Conservation (phyloP, 169 alveolate species). For the Plasmodium gaboni region DNA sequence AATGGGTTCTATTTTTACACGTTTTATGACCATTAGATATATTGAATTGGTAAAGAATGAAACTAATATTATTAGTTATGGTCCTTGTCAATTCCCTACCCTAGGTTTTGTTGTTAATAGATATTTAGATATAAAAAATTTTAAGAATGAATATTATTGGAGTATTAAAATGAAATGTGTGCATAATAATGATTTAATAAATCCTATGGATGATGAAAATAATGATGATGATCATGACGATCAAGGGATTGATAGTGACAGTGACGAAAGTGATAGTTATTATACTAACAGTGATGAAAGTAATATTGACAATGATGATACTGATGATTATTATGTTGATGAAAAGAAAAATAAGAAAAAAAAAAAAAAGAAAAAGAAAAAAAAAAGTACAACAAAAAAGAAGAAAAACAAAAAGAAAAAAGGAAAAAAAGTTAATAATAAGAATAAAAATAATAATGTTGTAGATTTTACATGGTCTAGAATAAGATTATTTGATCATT, state of each 20-base stretch:
- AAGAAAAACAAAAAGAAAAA: neutral
- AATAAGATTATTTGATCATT: slow-evolving; percentile 65
- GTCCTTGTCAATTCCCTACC: slow-evolving; percentile 99
- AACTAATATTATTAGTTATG: slow-evolving; percentile 92
- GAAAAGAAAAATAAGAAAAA: neutral
- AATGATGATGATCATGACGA: slow-evolving; percentile 6
- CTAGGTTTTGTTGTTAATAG: slow-evolving; percentile 98
- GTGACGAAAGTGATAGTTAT: slow-evolving; percentile 10
- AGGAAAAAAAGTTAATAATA: slow-evolving; percentile 9
- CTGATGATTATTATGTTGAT: too few relatives aligned
- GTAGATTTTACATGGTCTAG: slow-evolving; percentile 77
- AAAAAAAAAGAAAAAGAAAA: neutral
- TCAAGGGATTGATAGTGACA: neutral
- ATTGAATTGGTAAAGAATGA: slow-evolving; percentile 81
- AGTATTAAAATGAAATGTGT: slow-evolving; percentile 86
- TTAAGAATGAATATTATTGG: slow-evolving; percentile 95
- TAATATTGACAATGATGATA: neutral
- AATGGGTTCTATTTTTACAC: slow-evolving; percentile 87
- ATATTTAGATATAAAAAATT: slow-evolving; percentile 91
- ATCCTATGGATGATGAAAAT: slow-evolving; percentile 22
- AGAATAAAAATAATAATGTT: neutral
- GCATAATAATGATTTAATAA: neutral
- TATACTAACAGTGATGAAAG: neutral
- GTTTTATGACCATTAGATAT: slow-evolving; percentile 87
- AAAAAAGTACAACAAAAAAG: neutral